Evolutionary conservation across 768 basidiomycete genomes (phyloP), one percentile per base, ranked within the genome.

Genomic region (Chalciporus chontae): DNA sequence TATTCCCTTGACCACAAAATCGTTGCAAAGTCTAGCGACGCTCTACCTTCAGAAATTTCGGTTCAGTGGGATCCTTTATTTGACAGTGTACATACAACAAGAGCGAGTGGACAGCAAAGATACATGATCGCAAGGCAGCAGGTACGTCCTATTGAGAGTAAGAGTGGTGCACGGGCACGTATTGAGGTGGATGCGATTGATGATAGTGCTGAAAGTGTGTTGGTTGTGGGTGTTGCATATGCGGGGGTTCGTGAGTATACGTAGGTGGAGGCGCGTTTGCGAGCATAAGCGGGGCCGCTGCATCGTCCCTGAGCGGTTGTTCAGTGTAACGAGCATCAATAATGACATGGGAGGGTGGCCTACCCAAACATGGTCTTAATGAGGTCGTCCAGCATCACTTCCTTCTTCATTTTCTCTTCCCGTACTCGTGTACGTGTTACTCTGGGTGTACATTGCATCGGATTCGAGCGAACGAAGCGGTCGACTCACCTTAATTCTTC

Each of bases 351-450:
- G 29, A 26, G 26, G 9, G 29, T 4, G 29, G 60, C 71, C 70
- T 53, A 80, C 81, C 81, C 81, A 64, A 83, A 83, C 43, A 67
- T 62, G 3, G 57, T 64, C 43, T 73, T 67, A 51, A 84, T 63
- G 13, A 83, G 60, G 34, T 73, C 71, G 57, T 87, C 81, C 42
- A 89, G 57, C 52, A 77, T 73, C n/a, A 56, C 66, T 43, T 89
- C 86, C 58, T 87, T 89, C 47, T 76, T 74, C 44, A 80, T 69
- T 50, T 72, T 74, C 66, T 82, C 79, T 47, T 67, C 71, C 54
- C 73, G 72, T 46, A 75, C 62, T 54, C 89, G 83, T 4, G 69
- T 65, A 50, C 77, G 75, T 8, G 78, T 66, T 14, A 73, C 69
- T 31, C 79, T 69, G 36, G 26, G 38, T 4, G 23, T 4, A 18